Evolutionary conservation across 345 rosid species (phyloP).

Genomic region (Abelmoschus esculentus): DNA sequence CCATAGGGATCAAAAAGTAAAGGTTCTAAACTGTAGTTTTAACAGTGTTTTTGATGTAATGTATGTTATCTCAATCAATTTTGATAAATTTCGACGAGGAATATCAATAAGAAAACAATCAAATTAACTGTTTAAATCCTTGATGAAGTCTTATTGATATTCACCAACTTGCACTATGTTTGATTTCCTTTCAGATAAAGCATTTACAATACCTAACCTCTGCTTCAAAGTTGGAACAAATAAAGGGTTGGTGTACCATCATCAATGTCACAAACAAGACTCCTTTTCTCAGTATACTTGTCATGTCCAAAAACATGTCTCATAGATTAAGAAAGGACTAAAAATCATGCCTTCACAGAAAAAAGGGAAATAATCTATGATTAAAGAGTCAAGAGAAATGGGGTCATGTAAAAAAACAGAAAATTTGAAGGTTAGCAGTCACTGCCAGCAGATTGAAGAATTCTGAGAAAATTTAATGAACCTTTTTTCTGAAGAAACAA

Average conservation of each 20-base stretch:
- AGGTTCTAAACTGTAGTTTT: too few species aligned
- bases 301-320: background rate
- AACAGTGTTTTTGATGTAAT: too few species aligned
- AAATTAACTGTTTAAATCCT: too few species aligned
- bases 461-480: background rate
- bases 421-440: background rate
- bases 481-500: background rate
- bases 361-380: background rate
- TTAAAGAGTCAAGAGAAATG: background rate
- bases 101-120: too few species aligned
- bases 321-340: background rate
- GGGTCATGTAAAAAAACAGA: background rate
- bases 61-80: too few species aligned
- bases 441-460: background rate
- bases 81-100: too few species aligned
- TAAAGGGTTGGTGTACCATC: background rate
- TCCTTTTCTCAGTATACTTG: background rate
- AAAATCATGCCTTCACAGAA: background rate
- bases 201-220: background rate
- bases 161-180: background rate
- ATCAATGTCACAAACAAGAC: too few species aligned
- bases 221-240: background rate
- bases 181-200: background rate
- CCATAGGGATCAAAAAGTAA: too few species aligned
- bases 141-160: background rate